phyloP scores from a whole-genome alignment of 306 rosid genomes.

The cucumber (Cucumis sativus) region Cucumber_9930_V3 NC_026657.2:39379501-39380000 shows the following conservation, averaged over 20 bases:
- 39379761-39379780: constrained; percentile 97
- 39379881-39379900: background rate
- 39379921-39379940: background rate
- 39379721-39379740: constrained; percentile 33
- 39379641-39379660: constrained; percentile 64
- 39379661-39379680: constrained; percentile 50
- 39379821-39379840: background rate
- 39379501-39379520: background rate
- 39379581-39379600: background rate
- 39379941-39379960: background rate
- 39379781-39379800: constrained; percentile 7
- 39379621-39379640: constrained; percentile 83
- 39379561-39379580: background rate
- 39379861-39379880: background rate
- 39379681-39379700: constrained; percentile 45
- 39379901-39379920: background rate
- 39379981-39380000: background rate
- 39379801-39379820: background rate
- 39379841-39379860: background rate
- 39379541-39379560: background rate
- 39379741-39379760: constrained; percentile 83
- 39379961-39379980: background rate
- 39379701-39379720: constrained; percentile 63
- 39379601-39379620: constrained; percentile 51
- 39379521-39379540: background rate